Evolutionary conservation across 2,329 filamentous ascomycete species (phyloP).

Genomic region (Claviceps sp.): DNA sequence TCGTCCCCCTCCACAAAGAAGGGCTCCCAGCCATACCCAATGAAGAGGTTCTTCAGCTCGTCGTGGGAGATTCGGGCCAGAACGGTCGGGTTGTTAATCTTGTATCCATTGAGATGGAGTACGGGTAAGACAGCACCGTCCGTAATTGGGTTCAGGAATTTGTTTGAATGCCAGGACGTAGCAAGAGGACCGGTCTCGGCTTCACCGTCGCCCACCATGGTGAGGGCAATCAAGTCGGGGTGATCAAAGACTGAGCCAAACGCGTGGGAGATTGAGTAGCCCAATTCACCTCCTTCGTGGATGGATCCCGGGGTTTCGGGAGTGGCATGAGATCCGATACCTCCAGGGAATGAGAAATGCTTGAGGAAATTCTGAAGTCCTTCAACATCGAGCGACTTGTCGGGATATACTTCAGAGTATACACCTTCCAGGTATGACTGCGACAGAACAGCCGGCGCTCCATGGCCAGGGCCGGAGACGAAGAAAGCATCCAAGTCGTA

Average conservation of each 20-base stretch:
- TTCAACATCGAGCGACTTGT: conserved; percentile 53
- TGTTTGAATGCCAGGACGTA: conserved; percentile 70
- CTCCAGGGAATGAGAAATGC: conserved; percentile 69
- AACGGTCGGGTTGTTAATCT: conserved; percentile 70
- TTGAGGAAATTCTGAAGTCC: conserved; percentile 70
- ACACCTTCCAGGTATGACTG: conserved; percentile 67
- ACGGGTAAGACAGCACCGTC: conserved; percentile 68
- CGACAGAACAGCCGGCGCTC: conserved; percentile 61
- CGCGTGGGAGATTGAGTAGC: conserved; percentile 69
- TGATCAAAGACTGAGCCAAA: conserved; percentile 67
- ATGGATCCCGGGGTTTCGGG: conserved; percentile 66
- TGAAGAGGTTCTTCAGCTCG: conserved; percentile 55
- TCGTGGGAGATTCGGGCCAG: conserved; percentile 61
- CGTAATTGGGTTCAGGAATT: conserved; percentile 67
- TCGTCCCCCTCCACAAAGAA: conserved; percentile 72
- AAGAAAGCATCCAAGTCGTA: conserved; percentile 61
- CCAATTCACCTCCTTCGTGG: conserved; percentile 69
- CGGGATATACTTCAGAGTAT: conserved; percentile 65
- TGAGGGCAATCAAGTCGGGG: conserved; percentile 59
- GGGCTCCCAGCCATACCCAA: conserved; percentile 65
- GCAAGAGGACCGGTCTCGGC: conserved; percentile 70
- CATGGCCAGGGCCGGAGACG: conserved; percentile 65
- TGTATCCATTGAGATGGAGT: conserved; percentile 71
- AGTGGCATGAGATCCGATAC: conserved; percentile 64
- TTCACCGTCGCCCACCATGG: conserved; percentile 70